Base-by-base conservation (phyloP, 1,284 basidiomycete species). In the Puccinia horiana region DNA sequence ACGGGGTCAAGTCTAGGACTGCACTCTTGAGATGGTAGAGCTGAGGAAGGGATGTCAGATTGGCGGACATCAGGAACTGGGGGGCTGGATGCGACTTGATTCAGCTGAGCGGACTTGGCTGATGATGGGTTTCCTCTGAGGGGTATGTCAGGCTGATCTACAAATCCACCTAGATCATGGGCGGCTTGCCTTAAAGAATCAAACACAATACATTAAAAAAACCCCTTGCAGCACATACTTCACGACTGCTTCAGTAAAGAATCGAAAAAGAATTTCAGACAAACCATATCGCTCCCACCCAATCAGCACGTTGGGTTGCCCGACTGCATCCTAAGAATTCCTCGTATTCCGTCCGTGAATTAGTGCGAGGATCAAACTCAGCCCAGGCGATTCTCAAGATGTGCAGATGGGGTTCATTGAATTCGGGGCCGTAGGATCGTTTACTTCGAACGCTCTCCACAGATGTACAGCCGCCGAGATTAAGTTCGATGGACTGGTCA, bases 101-200 rank as follows among this genome's bases (percentile, higher is more conserved):
- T 47, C n/a, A 26, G 58, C 29, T 75, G 73, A 29, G 2, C 47
- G 23, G 32, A 29, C 44, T 65, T 54, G 8, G 63, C 42, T 37
- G 76, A 67, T 37, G 76, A 67, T 20, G 80, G 58, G 29, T 82
- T 69, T 52, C 80, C 73, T 52, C 35, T 29, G 12, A 82, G 42
- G 16, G 80, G 80, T 54, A 82, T 76, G 37, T 82, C 80, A 76
- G 80, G 80, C 47, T 82, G 80, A 32, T 82, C 80, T 29, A 82
- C 52, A 70, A 82, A 82, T 18, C 80, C 80, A 42, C 80, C 80
- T 5, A 76, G 44, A 70, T 82, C 80, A 26, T 82, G 80, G 11
- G 80, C 80, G 32, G 72, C 80, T 76, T 82, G 80, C 80, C 80
- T 82, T 3, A 14, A 42, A 47, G 29, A 29, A 40, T 2, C 58